Evolutionary conservation across 306 rosid genomes (phyloP), one percentile per base, ranked within the genome.

Genomic region (Quercus variabilis): DNA sequence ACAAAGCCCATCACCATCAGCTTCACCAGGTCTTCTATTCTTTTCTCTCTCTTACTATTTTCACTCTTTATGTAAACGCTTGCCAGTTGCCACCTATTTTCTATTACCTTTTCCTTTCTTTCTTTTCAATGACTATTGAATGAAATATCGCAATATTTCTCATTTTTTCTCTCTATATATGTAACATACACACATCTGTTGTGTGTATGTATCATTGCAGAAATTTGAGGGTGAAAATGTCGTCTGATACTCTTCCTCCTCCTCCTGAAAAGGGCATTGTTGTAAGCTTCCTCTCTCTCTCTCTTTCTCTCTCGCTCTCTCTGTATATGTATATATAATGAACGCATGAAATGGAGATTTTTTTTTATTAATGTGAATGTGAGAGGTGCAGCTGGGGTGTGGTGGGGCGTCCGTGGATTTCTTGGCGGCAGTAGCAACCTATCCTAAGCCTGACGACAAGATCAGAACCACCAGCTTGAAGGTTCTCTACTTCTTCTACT

Each of bases 401-500:
- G 99, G 99, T 58, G 78, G 81, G 20, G 76, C 60, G 57, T 75
- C 65, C 0, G 87, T 93, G 21, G 99, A 93, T 87, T 79, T 86
- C 76, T 78, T 91, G 76, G 99, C 96, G 18, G 74, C 81, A 1
- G 96, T 95, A 65, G 64, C 82, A 63, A 70, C 88, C 14, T 95
- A 85, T 86, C 99, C 98, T 13, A 85, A 83, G 55, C 99, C 98
- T 2, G 96, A 91, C 51, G 74, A 92, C 65, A 93, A 93, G 82
- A 95, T 81, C 80, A 87, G 99, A 85, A 89, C 79, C 86, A 91
- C 93, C 38, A 81, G 87, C 77, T 60, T 87, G 76, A 88, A 87
- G 96, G 99, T 90, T 46, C 9, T 17, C 1, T 10, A 9, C 3
- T 17, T 49, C 62, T 19, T 11, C 10, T 54, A 55, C 59, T 46